A percentile compares a stretch with the other conserved stretches of the same genome.
phyloP scores from a whole-genome alignment of 2,329 filamentous ascomycete genomes.

The Mycogone perniciosa region DNA sequence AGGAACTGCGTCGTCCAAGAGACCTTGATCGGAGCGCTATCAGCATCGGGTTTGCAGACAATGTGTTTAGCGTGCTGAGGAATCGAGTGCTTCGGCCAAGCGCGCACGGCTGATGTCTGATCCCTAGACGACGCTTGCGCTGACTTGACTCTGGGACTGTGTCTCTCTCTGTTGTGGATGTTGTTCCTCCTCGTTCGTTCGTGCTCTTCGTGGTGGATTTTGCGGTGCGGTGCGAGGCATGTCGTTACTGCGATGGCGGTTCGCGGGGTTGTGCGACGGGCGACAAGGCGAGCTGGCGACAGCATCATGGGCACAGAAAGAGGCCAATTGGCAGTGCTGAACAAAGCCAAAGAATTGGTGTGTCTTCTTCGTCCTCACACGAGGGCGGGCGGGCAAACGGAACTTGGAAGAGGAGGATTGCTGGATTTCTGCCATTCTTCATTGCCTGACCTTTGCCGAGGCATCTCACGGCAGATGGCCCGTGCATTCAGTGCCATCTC shows the following conservation, averaged over 20 bases:
- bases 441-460: too few species aligned
- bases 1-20: conserved; percentile 23
- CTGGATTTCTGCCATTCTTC: too few species aligned
- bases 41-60: conserved; percentile 2
- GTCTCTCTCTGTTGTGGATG: not conserved
- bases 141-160: not conserved
- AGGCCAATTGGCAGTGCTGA: not conserved
- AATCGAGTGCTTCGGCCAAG: conserved; percentile 14
- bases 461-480: too few species aligned
- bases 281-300: conserved; percentile 1
- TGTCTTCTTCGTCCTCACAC: too few species aligned
- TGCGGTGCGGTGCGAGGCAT: not conserved
- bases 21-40: conserved; percentile 16
- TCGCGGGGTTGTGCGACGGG: not conserved
- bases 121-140: not conserved
- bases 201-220: not conserved
- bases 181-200: not conserved
- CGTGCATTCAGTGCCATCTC: too few species aligned
- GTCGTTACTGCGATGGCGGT: not conserved
- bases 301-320: not conserved
- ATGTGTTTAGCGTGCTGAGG: conserved; percentile 13
- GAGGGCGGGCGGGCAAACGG: too few species aligned
- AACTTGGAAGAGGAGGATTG: too few species aligned
- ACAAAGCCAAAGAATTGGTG: not conserved
- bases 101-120: not conserved